Evolutionary conservation across 768 basidiomycete genomes (phyloP).

Genomic region (Suillus occidentalis): DNA sequence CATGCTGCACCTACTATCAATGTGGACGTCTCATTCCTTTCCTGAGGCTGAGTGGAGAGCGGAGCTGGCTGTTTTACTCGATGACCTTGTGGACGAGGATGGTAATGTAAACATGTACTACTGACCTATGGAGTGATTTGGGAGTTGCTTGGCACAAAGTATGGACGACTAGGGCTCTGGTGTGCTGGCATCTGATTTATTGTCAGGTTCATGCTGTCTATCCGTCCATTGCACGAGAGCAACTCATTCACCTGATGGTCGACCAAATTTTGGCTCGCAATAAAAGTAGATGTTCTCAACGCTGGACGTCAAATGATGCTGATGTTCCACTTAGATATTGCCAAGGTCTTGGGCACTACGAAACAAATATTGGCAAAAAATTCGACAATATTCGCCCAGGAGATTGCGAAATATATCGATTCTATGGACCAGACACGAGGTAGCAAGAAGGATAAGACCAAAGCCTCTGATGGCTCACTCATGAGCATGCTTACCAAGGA

Average conservation of each 20-base stretch:
- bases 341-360: constrained; percentile 48
- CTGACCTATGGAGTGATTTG: constrained; percentile 57
- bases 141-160: constrained; percentile 66
- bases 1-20: constrained; percentile 56
- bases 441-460: constrained; percentile 33
- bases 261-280: constrained; percentile 53
- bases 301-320: neutral
- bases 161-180: neutral
- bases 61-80: constrained; percentile 53
- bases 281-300: constrained; percentile 35
- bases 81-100: constrained; percentile 61
- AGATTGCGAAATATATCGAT: constrained; percentile 64
- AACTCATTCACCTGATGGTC: constrained; percentile 46
- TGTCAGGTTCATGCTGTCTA: constrained; percentile 61
- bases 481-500: constrained; percentile 28
- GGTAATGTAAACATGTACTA: constrained; percentile 51
- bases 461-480: neutral
- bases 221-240: constrained; percentile 49
- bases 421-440: constrained; percentile 59
- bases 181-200: neutral
- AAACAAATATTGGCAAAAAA: constrained; percentile 52
- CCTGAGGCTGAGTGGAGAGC: constrained; percentile 55
- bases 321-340: constrained; percentile 36
- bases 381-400: constrained; percentile 51
- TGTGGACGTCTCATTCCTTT: constrained; percentile 59